Evolutionary conservation across 1,284 basidiomycete genomes (phyloP).

Genomic region (Fomitopsis palustris): DNA sequence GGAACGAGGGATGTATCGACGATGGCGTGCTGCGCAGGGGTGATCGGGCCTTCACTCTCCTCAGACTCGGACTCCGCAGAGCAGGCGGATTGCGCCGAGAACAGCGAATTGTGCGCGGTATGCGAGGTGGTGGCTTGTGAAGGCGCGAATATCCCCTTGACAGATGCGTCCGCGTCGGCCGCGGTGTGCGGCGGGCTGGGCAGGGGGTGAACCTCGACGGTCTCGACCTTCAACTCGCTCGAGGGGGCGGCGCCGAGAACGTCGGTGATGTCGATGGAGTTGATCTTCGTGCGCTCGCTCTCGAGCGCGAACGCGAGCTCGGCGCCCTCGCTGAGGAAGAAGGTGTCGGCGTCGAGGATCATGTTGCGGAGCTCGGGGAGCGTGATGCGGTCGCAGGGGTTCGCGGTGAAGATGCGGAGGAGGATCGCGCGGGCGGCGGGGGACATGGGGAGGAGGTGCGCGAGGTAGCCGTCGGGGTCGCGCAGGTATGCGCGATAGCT

Average conservation of each 20-base stretch:
- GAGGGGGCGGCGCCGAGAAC: not conserved
- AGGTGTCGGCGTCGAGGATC: conserved; percentile 22
- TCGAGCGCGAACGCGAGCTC: not conserved
- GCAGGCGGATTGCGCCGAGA: conserved; percentile 1
- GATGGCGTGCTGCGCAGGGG: conserved; percentile 15
- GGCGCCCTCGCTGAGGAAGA: conserved; percentile 18
- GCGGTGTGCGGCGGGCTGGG: not conserved
- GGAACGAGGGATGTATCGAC: conserved; percentile 5
- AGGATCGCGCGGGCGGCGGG: conserved; percentile 34
- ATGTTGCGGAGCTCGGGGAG: conserved; percentile 22
- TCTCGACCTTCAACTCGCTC: not conserved
- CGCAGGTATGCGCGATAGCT: conserved; percentile 53
- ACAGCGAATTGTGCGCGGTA: not conserved
- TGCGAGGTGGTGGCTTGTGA: not conserved
- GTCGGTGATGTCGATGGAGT: conserved; percentile 3
- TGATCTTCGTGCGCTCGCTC: not conserved
- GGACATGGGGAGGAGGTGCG: conserved; percentile 47
- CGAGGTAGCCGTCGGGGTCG: conserved; percentile 41
- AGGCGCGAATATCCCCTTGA: not conserved
- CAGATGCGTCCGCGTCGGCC: not conserved
- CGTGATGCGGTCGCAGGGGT: conserved; percentile 23
- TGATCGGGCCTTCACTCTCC: conserved; percentile 18
- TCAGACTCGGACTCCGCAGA: conserved; percentile 3
- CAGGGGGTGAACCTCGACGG: conserved; percentile 5
- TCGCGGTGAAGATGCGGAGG: conserved; percentile 23